Base-by-base conservation (phyloP, 2,329 filamentous ascomycete species). In the Bipolaris oryzae region DNA sequence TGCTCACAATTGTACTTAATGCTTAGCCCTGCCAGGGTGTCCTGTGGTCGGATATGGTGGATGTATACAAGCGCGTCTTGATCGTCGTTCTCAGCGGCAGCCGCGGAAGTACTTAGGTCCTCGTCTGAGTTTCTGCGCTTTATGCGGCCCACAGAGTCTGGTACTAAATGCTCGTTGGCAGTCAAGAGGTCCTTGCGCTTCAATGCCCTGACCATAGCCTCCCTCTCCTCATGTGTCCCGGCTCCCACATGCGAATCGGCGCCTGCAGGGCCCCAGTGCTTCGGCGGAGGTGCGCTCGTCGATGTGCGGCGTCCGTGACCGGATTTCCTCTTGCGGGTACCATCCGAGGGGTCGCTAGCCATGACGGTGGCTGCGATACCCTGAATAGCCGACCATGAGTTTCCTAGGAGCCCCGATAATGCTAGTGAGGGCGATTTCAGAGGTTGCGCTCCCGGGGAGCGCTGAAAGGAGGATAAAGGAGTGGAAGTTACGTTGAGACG, bases 21-120 rank as follows among this genome's bases (percentile, higher is more conserved):
- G 50, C 95, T 89, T 48, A 99, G 87, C 2, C 95, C 94, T 1
- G 93, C 92, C 66, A 98, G 87, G 1, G 92, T 98, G 77, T 99
- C 95, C 42, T 85, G 85, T 13, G 88, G 85, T 66, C 88, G 85
- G 16, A 98, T 91, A 68, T 89, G 87, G 76, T 99, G 95, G 49
- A 98, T 82, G 75, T 98, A 99, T 16, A 94, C 93, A 61, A 98
- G 79, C 20, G 91, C 90, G 64, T 96, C 89, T 65, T 87, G 84
- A 47, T 86, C 82, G 33, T 89, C 86, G 33, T 86, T 82, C 48
- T 87, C 84, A 49, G 77, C 79, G 13, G 80, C 79, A 18, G 80
- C 79, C 18, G 78, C 80, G 42, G 81, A 82, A n/a, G 69, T 62
- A 25, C 78, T 77, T 20, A 73, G 65, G 34, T 75, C 73, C 44